Conservation (phyloP, 345 rosid genomes). For the Mangifera indica region DNA sequence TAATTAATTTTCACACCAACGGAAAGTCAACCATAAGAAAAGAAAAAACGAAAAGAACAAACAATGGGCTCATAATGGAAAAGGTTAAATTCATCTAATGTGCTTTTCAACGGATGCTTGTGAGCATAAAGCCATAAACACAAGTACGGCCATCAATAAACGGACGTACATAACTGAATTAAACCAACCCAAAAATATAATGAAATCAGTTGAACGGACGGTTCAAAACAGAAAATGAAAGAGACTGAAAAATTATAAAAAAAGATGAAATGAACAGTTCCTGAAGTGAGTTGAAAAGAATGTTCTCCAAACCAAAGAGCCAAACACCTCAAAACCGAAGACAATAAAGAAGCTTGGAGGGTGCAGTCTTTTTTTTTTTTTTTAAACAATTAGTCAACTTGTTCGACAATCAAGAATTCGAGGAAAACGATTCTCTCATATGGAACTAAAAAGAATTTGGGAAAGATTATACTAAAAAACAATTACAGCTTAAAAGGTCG, state of each 20-base stretch:
- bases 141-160: neutral
- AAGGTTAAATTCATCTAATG: neutral
- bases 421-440: slow-evolving; percentile 5
- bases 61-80: neutral
- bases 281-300: neutral
- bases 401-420: slow-evolving; percentile 24
- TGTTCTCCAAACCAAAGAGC: neutral
- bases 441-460: neutral
- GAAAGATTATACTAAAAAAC: neutral
- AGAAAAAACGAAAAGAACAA: neutral
- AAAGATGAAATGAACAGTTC: neutral
- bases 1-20: too few relatives aligned
- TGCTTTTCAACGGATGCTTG: neutral
- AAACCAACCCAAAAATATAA: neutral
- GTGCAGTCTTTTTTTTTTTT: neutral
- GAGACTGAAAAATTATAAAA: neutral
- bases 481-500: neutral
- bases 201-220: neutral
- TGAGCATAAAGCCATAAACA: neutral
- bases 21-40: neutral
- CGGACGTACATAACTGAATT: neutral
- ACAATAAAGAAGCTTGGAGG: neutral
- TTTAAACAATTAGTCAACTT: slow-evolving; percentile 18
- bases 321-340: neutral
- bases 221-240: neutral